Conservation (phyloP, 352 stramenopile genomes). For the Halophytophthora polymorphica region DNA sequence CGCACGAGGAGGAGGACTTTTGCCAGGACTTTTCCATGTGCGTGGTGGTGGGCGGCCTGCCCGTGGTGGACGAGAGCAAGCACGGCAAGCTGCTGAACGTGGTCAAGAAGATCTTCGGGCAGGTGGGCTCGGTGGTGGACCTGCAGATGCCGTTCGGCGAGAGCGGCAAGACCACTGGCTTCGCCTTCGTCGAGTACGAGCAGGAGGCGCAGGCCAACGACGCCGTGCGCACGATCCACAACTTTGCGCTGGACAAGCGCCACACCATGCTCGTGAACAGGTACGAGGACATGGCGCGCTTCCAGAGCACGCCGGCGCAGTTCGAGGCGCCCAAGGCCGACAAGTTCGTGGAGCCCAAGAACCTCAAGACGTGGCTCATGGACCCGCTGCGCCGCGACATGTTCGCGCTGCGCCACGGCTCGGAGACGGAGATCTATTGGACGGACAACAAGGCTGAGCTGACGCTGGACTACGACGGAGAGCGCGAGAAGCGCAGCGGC, state of each 20-base stretch:
- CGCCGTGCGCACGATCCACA: slow-evolving; percentile 81
- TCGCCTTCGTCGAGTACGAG: slow-evolving; percentile 84
- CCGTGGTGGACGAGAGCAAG: slow-evolving; percentile 71
- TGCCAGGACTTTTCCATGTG: slow-evolving; percentile 79
- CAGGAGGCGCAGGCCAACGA: slow-evolving; percentile 69
- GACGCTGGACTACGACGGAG: slow-evolving; percentile 94
- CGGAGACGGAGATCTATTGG: slow-evolving; percentile 97
- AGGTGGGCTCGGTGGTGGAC: slow-evolving; percentile 73
- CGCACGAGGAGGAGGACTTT: slow-evolving; percentile 76
- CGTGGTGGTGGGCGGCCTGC: slow-evolving; percentile 77
- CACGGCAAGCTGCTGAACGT: slow-evolving; percentile 82
- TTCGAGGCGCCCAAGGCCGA: slow-evolving; percentile 84
- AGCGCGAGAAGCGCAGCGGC: slow-evolving; percentile 93
- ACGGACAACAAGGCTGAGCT: slow-evolving; percentile 84
- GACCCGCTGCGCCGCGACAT: slow-evolving; percentile 92
- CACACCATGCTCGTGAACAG: slow-evolving; percentile 94
- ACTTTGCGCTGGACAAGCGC: slow-evolving; percentile 95
- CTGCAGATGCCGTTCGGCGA: slow-evolving; percentile 75
- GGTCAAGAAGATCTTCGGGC: slow-evolving; percentile 86
- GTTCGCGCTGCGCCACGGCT: slow-evolving; percentile 93
- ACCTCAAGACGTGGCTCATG: slow-evolving; percentile 92
- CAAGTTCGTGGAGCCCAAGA: slow-evolving; percentile 90
- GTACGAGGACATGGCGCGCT: slow-evolving; percentile 89
- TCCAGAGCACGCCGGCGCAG: slow-evolving; percentile 49
- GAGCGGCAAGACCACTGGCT: slow-evolving; percentile 63